Evolutionary conservation across 768 basidiomycete genomes (phyloP), one percentile per base, ranked within the genome.

Genomic region (Pleurotus eryngii): DNA sequence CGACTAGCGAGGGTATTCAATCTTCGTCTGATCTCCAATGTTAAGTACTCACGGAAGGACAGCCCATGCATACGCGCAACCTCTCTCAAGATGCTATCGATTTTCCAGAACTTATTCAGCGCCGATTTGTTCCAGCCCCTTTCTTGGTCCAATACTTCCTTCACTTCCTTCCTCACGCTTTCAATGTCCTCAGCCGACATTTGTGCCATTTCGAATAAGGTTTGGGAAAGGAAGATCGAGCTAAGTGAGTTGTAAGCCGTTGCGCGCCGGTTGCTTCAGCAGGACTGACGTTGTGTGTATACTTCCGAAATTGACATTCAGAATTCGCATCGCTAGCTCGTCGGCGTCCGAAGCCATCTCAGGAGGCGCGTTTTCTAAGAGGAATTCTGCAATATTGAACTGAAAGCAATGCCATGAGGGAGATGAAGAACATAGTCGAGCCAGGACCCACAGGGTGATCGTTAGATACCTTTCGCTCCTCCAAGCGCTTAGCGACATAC

Each of bases 231-330:
- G 60, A 74, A 74, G 38, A 72, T 74, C 20, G 72, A 70, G 5
- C 71, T 73, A 26, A 4, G 24, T 26, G 20, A 35, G 15, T 40
- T 14, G 18, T 3, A 3, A 37, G 49, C 2, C 15, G 24, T 11
- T 55, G 45, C 17, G 40, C 17, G 35, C n/a, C 30, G 8, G 8
- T 12, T 9, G 15, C 8, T 35, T 27, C 18, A 26, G 56, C 37
- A 26, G 17, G n/a, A 60, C 70, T 49, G 57, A 74, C 73, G 74
- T 71, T 27, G 72, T 75, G 59, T 74, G 71, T 48, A 74, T 72
- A 61, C 71, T 75, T 20, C 69, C 73, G 64, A 74, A 74, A 57
- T 75, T 73, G n/a, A 76, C 61, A 58, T 74, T 72, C 62, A 74
- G 55, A n/a, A 74, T 54, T 37, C 72, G 67, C 63, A 70, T 68